phyloP scores from a whole-genome alignment of 345 rosid genomes.

The Noccaea bulbosa region DNA sequence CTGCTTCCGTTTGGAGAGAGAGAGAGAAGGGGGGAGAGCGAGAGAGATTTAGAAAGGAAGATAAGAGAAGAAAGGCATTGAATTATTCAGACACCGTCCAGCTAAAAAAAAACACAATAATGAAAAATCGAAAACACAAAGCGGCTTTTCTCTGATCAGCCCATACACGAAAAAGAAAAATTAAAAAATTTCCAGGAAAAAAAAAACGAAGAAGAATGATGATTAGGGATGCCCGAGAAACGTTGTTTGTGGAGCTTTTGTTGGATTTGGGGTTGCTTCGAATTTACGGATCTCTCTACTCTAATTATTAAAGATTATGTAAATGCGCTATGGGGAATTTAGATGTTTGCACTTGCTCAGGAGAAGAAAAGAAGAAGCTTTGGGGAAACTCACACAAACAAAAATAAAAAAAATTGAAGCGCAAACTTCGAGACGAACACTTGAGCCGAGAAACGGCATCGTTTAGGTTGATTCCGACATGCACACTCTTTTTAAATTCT shows the following conservation, averaged over 20 bases:
- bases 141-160: slow-evolving; percentile 40
- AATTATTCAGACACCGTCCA: slow-evolving; percentile 45
- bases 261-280: slow-evolving; percentile 35
- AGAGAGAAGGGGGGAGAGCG: slow-evolving; percentile 38
- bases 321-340: neutral
- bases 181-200: neutral
- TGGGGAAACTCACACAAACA: neutral
- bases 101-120: slow-evolving; percentile 37
- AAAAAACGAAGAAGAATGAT: slow-evolving; percentile 28
- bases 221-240: slow-evolving; percentile 37
- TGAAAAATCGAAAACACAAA: slow-evolving; percentile 36
- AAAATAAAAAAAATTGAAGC: slow-evolving; percentile 1
- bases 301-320: slow-evolving; percentile 1
- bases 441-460: slow-evolving; percentile 12
- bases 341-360: slow-evolving; percentile 33
- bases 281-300: slow-evolving; percentile 38
- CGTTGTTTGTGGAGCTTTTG: slow-evolving; percentile 20
- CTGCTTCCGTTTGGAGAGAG: slow-evolving; percentile 26
- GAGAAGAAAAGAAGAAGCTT: slow-evolving; percentile 31
- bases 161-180: slow-evolving; percentile 21
- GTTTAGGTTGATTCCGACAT: slow-evolving; percentile 27
- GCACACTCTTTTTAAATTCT: slow-evolving; percentile 4
- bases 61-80: slow-evolving; percentile 56
- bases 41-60: slow-evolving; percentile 50
- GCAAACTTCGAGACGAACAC: slow-evolving; percentile 38